phyloP scores from a whole-genome alignment of 192 early-diverging fungal species.

The Podila verticillata region DNA sequence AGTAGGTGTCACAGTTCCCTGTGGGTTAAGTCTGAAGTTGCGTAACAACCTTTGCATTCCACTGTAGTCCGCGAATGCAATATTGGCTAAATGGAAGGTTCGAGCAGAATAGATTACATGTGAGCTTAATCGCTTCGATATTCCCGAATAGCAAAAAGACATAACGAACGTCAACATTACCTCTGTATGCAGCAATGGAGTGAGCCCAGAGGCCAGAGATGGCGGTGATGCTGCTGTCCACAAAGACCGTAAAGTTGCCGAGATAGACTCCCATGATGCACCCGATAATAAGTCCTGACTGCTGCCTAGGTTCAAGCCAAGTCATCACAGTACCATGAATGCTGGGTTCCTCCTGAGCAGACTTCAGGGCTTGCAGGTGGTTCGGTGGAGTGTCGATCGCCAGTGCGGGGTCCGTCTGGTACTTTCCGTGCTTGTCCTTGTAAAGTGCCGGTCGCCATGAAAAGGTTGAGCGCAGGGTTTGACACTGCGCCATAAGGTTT shows the following conservation, averaged over 20 bases:
- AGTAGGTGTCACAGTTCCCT: slow-evolving; percentile 60
- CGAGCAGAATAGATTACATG: not conserved
- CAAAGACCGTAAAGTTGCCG: slow-evolving; percentile 72
- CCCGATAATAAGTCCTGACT: slow-evolving; percentile 73
- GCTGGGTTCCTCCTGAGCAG: not conserved
- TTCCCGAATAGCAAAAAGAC: not conserved
- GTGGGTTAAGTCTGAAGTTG: slow-evolving; percentile 61
- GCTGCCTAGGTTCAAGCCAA: slow-evolving; percentile 80
- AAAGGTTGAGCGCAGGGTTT: slow-evolving; percentile 17
- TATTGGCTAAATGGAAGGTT: slow-evolving; percentile 57
- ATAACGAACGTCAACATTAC: slow-evolving; percentile 31
- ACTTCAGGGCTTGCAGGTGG: slow-evolving; percentile 14
- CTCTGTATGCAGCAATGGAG: slow-evolving; percentile 72
- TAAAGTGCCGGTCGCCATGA: slow-evolving; percentile 32
- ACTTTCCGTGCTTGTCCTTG: slow-evolving; percentile 25
- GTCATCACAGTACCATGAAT: slow-evolving; percentile 63
- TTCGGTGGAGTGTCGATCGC: slow-evolving; percentile 9
- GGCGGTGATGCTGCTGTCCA: slow-evolving; percentile 64
- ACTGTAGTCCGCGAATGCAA: slow-evolving; percentile 72
- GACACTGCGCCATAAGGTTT: slow-evolving; percentile 74
- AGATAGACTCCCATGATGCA: slow-evolving; percentile 70
- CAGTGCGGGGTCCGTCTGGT: slow-evolving; percentile 25
- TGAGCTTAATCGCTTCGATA: not conserved
- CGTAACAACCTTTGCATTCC: slow-evolving; percentile 66
- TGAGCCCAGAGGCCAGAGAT: slow-evolving; percentile 73